These are phyloP conservation scores for Microcyclospora tardicrescens DNA, from an alignment of 2,329 filamentous ascomycete species.

Conservation along the genomic window DNA sequence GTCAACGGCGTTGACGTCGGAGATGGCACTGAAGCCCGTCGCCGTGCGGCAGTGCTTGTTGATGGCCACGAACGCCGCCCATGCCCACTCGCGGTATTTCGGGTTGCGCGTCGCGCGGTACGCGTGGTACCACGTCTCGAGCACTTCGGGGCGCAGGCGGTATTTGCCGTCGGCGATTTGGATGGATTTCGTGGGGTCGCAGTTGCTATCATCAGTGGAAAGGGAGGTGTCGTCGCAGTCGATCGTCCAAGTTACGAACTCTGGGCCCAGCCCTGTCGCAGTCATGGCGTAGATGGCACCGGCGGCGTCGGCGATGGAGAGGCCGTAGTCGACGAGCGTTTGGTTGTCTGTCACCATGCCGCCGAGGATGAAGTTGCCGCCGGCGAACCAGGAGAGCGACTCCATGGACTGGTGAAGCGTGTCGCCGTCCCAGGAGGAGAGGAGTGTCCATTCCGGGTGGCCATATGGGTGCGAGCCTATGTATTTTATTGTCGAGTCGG, in stretches of 20 bases:
- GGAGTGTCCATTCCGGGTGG: constrained; percentile 19
- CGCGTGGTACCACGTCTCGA: constrained; percentile 23
- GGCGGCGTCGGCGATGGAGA: constrained; percentile 17
- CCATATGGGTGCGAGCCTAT: constrained; percentile 19
- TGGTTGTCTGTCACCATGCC: constrained; percentile 16
- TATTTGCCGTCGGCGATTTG: constrained; percentile 6
- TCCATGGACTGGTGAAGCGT: constrained; percentile 14
- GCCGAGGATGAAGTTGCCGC: constrained; percentile 23
- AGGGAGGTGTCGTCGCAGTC: constrained; percentile 6
- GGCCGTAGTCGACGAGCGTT: constrained; percentile 18
- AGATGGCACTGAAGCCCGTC: constrained; percentile 14
- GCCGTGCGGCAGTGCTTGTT: constrained; percentile 13
- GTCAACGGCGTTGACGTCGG: constrained; percentile 11
- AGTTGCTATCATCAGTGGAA: constrained; percentile 11
- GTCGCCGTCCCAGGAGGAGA: constrained; percentile 14
- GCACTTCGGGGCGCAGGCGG: constrained; percentile 16
- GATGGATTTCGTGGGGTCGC: constrained; percentile 8
- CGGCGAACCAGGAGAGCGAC: constrained; percentile 20
- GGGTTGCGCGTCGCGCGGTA: constrained; percentile 17
- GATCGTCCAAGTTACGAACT: constrained; percentile 16
- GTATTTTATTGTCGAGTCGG: constrained; percentile 19
- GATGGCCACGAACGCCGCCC: constrained; percentile 14
- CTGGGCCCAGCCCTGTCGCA: constrained; percentile 16
- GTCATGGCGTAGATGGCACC: constrained; percentile 13
- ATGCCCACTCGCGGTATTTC: constrained; percentile 19